Conservation (phyloP, 441 rosid genomes). For the Gossypium laxum region DNA sequence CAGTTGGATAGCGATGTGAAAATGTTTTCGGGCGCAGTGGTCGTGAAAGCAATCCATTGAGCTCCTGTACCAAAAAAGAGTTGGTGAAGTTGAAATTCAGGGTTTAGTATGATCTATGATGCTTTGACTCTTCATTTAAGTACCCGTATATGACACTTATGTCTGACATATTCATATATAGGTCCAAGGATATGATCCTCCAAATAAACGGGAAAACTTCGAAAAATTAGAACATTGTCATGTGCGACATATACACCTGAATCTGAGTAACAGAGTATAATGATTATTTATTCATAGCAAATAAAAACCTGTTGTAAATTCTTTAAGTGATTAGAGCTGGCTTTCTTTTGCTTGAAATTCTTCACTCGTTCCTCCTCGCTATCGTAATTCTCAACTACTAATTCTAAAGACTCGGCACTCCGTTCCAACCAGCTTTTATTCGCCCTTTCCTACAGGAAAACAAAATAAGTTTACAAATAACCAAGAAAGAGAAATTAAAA, state of each 20-base stretch:
- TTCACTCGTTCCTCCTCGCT: slow-evolving; percentile 81
- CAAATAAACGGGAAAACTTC: not conserved
- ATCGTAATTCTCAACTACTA: slow-evolving; percentile 57
- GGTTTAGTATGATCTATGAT: not conserved
- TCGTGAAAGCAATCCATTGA: slow-evolving; percentile 46
- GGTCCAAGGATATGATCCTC: not conserved
- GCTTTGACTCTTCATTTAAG: not conserved
- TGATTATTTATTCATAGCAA: not conserved
- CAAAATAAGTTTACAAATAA: slow-evolving; percentile 11
- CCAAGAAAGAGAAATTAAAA: not conserved
- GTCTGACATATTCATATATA: not conserved
- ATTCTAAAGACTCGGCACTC: slow-evolving; percentile 66
- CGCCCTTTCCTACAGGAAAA: slow-evolving; percentile 53
- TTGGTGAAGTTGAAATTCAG: slow-evolving; percentile 4
- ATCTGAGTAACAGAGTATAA: not conserved
- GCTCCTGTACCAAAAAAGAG: slow-evolving; percentile 49
- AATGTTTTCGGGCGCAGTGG: slow-evolving; percentile 78
- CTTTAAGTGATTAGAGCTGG: slow-evolving; percentile 43
- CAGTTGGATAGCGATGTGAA: slow-evolving; percentile 83
- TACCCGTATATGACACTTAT: not conserved
- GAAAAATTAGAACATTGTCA: not conserved
- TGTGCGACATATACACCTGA: not conserved
- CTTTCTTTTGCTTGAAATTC: slow-evolving; percentile 53
- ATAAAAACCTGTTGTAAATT: slow-evolving; percentile 56
- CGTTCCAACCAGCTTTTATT: slow-evolving; percentile 71